Base-by-base conservation (phyloP, 345 rosid species). In the Eucalyptus regnans region DNA sequence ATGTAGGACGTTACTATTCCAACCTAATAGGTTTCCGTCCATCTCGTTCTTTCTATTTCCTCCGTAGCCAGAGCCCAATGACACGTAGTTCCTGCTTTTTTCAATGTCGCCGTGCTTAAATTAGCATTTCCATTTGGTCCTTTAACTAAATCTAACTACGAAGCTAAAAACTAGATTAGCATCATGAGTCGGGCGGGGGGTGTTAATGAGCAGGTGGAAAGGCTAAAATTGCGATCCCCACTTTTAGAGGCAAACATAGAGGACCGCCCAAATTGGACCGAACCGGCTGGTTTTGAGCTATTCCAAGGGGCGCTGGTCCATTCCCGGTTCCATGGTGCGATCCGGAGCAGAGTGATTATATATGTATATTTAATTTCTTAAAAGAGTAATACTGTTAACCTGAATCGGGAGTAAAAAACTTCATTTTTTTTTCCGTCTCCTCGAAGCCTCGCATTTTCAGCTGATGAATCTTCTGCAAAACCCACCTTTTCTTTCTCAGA, bases 401-500 rank as follows among this genome's bases (percentile, higher is more conserved):
- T 56, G 2, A 56, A 56, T 5, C 13, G 12, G 62, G 12, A 56
- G 29, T 22, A 56, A 23, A 56, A 56, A 9, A 2, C 62, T 56
- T 56, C 6, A 56, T 20, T 33, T 37, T 48, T 80, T 66, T 80
- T 46, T 46, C n/a, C 22, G 10, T 56, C 37, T 87, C 83, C 83
- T 66, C 12, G 8, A 49, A 49, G 6, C 29, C 85, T 87, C 31
- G 52, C 62, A 79, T 31, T 68, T 16, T 62, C 50, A 9, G 15
- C 49, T 12, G 80, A 68, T 46, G 18, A 17, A 49, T 87, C 85
- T 68, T 71, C 79, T 91, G 5, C 88, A 88, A 48, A 91, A 91
- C 76, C 93, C 93, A 71, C 64, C 94, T 66, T 86, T 91, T 54
- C 46, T 90, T 58, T 90, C 95, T 33, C 76, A 93, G 88, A 89